Base-by-base conservation (phyloP, 176 grass and related monocot genomes). In the Zoysia pacifica region DNA sequence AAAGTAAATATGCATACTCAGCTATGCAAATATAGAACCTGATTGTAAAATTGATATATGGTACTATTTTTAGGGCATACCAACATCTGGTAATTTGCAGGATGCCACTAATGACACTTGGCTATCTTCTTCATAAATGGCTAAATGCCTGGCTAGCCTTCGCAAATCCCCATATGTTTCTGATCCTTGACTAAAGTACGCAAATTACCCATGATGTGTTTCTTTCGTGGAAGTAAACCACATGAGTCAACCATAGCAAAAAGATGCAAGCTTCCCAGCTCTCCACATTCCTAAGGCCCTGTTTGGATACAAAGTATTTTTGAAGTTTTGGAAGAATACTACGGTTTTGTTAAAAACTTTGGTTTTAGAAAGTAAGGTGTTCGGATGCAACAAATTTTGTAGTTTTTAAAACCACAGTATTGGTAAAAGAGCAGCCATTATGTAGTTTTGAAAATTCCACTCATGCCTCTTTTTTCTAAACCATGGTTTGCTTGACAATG, bases 1-100 rank as follows among this genome's bases (percentile, higher is more conserved):
- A 59, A 69, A 69, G 53, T 8, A 84, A 70, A 36, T 38, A 75
- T 45, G 54, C 71, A 51, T 65, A 11, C 18, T 7, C 44, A 75
- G 71, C 58, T 48, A 62, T 69, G 36, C 4, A 69, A 41, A 58
- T 56, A 19, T 58, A 48, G 42, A 61, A 76, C 51, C 56, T 9
- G 41, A 68, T 60, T 20, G 20, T 5, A 2, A 63, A 38, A 63
- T 37, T 38, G 35, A 63, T 63, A 38, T 6, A 13, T 39, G 62
- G 9, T 28, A 28, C 28, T 28, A 28, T 28, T 28, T 28, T 28
- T 28, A 28, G 28, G 28, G 28, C 62, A 64, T 11, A 5, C 14
- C 11, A 64, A 64, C 11, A 64, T 35, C 37, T 13, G 62, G 62
- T 36, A 39, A 39, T 39, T 14, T 37, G 11, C 36, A 64, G 11